These are phyloP conservation scores for Dalbergia oliveri DNA, from an alignment of 306 rosid species.

Conservation along the genomic window DNA sequence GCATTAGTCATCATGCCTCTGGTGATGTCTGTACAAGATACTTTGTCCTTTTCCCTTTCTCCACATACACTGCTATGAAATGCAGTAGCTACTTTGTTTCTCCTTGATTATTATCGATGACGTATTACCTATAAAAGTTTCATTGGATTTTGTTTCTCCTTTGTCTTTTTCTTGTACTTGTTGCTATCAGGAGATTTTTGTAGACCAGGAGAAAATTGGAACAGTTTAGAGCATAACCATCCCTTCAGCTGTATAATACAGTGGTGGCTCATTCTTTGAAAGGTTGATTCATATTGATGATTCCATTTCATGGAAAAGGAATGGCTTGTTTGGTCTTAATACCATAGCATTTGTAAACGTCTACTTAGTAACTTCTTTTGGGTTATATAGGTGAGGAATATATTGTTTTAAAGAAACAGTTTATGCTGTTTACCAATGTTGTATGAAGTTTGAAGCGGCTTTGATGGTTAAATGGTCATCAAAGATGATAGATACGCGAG, in stretches of 20 bases:
- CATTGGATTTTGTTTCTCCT: background rate
- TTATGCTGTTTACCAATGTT: background rate
- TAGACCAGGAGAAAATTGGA: constrained; percentile 4
- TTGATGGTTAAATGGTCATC: constrained; percentile 15
- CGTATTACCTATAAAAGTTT: background rate
- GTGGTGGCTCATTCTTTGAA: background rate
- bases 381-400: background rate
- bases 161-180: constrained; percentile 6
- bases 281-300: constrained; percentile 21
- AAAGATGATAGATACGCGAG: background rate
- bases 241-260: background rate
- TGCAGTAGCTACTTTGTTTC: background rate
- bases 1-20: background rate
- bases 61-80: background rate
- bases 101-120: background rate
- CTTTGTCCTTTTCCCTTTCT: background rate
- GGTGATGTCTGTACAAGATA: background rate
- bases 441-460: constrained; percentile 18
- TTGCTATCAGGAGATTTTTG: background rate
- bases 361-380: constrained; percentile 2
- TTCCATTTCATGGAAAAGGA: background rate
- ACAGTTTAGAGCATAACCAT: background rate
- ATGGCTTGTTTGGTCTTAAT: background rate
- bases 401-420: background rate
- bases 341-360: background rate